Base-by-base conservation (phyloP, 371 early-diverging fungal species). In the Saksenaea vasiformis region DNA sequence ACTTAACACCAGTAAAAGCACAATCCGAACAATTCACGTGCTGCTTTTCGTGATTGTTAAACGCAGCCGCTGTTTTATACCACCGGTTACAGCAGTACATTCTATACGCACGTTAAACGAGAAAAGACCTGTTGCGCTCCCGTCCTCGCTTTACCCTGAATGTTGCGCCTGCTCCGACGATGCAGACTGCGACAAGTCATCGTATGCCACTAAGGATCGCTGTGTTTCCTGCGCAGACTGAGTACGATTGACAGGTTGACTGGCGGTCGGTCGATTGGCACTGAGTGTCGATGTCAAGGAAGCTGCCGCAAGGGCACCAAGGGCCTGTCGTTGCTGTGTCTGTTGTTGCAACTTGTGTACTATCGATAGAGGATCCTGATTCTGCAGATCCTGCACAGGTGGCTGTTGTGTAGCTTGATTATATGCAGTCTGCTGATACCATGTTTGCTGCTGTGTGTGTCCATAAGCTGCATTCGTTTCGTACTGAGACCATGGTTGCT, bases 1-100 rank as follows among this genome's bases (percentile, higher is more conserved):
- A 61, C 19, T 70, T 69, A 22, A 75, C 31, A 7, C 69, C 78
- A 41, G 59, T 43, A 57, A 67, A 70, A 2, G 59, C 61, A 26
- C 82, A 81, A 19, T 62, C 55, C 5, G 72, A 60, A 43, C 81
- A 80, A 56, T 74, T 56, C 1, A 72, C 59, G 54, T 81, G 82
- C 15, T 71, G 54, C n/a, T 62, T 64, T 34, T 66, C 61, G 54
- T 81, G 82, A 34, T 77, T 72, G 5, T 58, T 60, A 9, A 69
- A 54, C 0, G 74, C 75, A 19, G 56, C 59, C n/a, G 51, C 47
- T 24, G 68, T 65, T 26, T 69, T 70, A 31, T 74, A 67, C 61
- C 57, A 63, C 22, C 70, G 62, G 57, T 67, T 57, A 36, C 80
- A 79, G 31, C 80, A 79, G 22, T 51, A 55, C 11, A 44, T 43